Conservation (phyloP, 2,329 filamentous ascomycete genomes). For the Ophiocordyceps robertsii region DNA sequence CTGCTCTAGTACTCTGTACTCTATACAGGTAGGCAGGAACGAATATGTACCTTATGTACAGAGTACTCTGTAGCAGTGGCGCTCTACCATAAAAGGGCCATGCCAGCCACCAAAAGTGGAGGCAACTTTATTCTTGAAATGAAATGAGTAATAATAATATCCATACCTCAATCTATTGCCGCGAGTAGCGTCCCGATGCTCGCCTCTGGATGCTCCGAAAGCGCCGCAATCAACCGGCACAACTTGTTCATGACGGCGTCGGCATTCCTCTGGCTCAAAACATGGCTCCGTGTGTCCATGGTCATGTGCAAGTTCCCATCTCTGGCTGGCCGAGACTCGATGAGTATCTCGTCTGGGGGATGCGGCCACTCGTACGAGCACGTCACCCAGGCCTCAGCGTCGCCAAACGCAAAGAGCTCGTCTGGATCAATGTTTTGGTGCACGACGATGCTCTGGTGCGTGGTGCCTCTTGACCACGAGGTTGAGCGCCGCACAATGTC, state of each 20-base stretch:
- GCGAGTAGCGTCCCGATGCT: not conserved
- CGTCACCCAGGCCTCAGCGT: conserved; percentile 6
- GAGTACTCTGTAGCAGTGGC: no score
- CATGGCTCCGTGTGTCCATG: conserved; percentile 1
- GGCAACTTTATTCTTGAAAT: no score
- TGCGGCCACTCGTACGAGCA: conserved; percentile 4
- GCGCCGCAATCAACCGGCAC: conserved; percentile 1
- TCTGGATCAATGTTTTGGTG: conserved; percentile 45
- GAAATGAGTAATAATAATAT: no score
- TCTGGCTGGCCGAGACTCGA: conserved; percentile 1
- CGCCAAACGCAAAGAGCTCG: conserved; percentile 28
- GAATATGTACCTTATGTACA: no score
- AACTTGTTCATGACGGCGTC: not conserved
- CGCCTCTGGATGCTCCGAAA: not conserved
- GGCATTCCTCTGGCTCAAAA: conserved; percentile 1
- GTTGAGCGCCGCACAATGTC: conserved; percentile 12
- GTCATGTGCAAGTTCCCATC: conserved; percentile 2
- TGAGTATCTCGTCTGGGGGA: conserved; percentile 3
- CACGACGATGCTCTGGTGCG: conserved; percentile 23
- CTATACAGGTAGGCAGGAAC: no score
- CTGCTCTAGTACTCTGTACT: no score
- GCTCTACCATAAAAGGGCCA: no score
- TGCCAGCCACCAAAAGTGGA: no score
- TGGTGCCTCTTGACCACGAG: conserved; percentile 14
- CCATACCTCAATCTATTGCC: not conserved